Base-by-base conservation (phyloP, 805 yeast species). In the Cyberlindnera veronae region DNA sequence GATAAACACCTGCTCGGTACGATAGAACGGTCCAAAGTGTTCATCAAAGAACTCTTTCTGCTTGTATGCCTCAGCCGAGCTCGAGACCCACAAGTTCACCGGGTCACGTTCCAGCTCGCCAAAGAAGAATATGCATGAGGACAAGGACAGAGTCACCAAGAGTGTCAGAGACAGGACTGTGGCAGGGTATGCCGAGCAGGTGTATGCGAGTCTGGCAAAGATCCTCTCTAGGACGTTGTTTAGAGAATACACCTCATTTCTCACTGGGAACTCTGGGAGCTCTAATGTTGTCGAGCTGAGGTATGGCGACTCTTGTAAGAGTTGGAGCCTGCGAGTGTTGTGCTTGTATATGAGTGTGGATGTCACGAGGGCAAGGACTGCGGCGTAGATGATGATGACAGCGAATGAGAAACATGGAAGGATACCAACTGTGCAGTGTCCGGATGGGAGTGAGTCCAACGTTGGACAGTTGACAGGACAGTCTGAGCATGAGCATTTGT, bases 401-500 rank as follows among this genome's bases (percentile, higher is more conserved):
- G 71, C 63, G 48, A 86, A 72, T 1, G 95, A 82, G 48, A 82
- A 77, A 55, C 95, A 90, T 0, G 90, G 87, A 1, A 90, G 30
- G 0, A 64, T 60, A 0, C 83, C 85, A 2, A 88, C 69, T 23
- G 55, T 63, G 58, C 96, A 85, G 4, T 46, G 43, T 0, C 61
- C 57, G 3, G 58, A 50, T 2, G 64, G 59, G 27, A 82, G 58
- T 0, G 66, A 64, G 0, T 78, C 77, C 17, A 91, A 68, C 0
- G 48, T 55, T 0, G 98, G 97, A 55, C 99, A 91, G 1, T 89
- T 74, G 1, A 60, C 67, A 0, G 84, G 78, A 61, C 99, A 91
- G 62, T 91, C 99, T 0, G 95, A 73, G 56, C 99, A 91, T 0
- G 98, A 85, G 63, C 96, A 89, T 49, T 75, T 76, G 58, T 77